phyloP scores from a whole-genome alignment of 257 asterid species.

The Ballota nigra region DNA sequence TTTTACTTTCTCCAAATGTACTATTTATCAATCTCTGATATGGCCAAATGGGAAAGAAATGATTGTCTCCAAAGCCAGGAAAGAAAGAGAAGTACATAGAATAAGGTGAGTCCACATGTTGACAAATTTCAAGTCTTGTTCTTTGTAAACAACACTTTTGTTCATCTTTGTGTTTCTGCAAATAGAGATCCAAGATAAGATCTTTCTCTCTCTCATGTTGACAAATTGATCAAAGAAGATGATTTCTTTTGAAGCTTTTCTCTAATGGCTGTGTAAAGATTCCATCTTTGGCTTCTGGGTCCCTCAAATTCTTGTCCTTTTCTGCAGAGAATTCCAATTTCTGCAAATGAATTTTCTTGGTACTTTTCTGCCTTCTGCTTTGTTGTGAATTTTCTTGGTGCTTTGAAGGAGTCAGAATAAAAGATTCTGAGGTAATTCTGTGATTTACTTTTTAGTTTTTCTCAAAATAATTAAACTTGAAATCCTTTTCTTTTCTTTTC shows the following conservation, averaged over 20 bases:
- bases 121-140: constrained; percentile 58
- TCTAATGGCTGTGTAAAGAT: constrained; percentile 36
- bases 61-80: constrained; percentile 38
- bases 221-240: constrained; percentile 26
- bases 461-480: neutral
- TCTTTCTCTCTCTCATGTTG: constrained; percentile 26
- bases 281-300: constrained; percentile 32
- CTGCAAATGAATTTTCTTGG: constrained; percentile 21
- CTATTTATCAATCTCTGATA: constrained; percentile 32
- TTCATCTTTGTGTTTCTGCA: constrained; percentile 38
- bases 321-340: constrained; percentile 30
- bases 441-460: neutral
- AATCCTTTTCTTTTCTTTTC: constrained; percentile 4
- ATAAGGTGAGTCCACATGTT: constrained; percentile 44
- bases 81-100: constrained; percentile 28
- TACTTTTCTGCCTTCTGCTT: constrained; percentile 26
- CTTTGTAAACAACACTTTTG: constrained; percentile 33
- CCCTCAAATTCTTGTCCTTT: constrained; percentile 35
- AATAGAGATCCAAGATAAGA: constrained; percentile 46
- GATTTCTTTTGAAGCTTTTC: constrained; percentile 30
- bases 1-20: constrained; percentile 21
- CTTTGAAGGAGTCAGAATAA: constrained; percentile 21
- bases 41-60: constrained; percentile 44
- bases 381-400: constrained; percentile 21
- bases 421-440: constrained; percentile 27